Evolutionary conservation across 2,329 filamentous ascomycete species (phyloP).

Genomic region (Tolypocladium tundrense): DNA sequence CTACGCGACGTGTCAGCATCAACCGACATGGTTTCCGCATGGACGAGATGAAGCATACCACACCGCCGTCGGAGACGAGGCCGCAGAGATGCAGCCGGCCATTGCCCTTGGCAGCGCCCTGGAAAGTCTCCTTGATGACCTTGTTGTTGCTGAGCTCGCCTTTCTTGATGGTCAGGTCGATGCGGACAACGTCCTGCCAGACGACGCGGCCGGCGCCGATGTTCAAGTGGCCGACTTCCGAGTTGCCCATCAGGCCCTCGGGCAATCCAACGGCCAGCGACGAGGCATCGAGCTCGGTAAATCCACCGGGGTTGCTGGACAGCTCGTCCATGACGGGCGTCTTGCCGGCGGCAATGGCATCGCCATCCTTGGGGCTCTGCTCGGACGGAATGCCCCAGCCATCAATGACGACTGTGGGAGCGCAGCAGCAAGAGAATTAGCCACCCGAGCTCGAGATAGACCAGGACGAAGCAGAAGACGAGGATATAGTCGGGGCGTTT

Average conservation of each 20-base stretch:
- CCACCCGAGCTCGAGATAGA: slow-evolving; percentile 48
- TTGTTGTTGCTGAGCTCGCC: slow-evolving; percentile 65
- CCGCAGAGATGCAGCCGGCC: slow-evolving; percentile 88
- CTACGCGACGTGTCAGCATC: slow-evolving; percentile 23
- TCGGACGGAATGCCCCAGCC: slow-evolving; percentile 88
- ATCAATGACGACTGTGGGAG: slow-evolving; percentile 82
- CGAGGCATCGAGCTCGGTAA: slow-evolving; percentile 87
- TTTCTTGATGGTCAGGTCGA: slow-evolving; percentile 87
- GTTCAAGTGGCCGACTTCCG: slow-evolving; percentile 96
- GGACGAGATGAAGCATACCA: slow-evolving; percentile 40
- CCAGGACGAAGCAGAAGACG: slow-evolving; percentile 38
- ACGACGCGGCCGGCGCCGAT: slow-evolving; percentile 96
- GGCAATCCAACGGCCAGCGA: slow-evolving; percentile 92
- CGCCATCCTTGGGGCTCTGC: slow-evolving; percentile 74
- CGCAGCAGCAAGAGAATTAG: slow-evolving; percentile 47
- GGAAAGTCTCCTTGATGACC: slow-evolving; percentile 67
- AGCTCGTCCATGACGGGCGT: slow-evolving; percentile 95
- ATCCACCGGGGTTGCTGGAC: slow-evolving; percentile 71
- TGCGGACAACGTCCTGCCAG: slow-evolving; percentile 96
- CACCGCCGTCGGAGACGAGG: slow-evolving; percentile 89
- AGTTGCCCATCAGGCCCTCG: slow-evolving; percentile 97
- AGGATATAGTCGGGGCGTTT: slow-evolving; percentile 28
- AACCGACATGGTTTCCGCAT: neutral
- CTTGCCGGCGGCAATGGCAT: slow-evolving; percentile 88
- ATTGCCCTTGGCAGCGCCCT: slow-evolving; percentile 74